phyloP scores from a whole-genome alignment of 495 filamentous ascomycete genomes.

The Opeltia flavorubescens region DNA sequence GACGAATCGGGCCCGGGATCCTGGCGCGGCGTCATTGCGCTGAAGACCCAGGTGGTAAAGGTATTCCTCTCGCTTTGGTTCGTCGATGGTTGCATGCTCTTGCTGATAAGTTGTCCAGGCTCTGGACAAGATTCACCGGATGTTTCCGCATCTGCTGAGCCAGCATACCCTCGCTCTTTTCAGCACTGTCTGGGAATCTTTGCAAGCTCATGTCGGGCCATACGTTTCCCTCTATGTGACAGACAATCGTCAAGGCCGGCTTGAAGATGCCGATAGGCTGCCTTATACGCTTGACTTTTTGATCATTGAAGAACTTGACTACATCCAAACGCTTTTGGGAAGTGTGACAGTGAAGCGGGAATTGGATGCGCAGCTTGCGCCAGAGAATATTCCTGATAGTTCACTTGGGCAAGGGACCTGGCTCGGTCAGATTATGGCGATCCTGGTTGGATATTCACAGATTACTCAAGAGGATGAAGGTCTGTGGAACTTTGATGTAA shows the following conservation, averaged over 20 bases:
- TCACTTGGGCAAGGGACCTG: conserved; percentile 31
- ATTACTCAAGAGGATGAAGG: conserved; percentile 87
- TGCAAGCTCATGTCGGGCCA: conserved; percentile 50
- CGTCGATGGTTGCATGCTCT: conserved; percentile 3
- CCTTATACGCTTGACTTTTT: conserved; percentile 92
- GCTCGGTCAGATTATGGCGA: conserved; percentile 68
- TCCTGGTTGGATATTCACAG: conserved; percentile 75
- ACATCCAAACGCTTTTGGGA: conserved; percentile 74
- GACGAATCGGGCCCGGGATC: conserved; percentile 26
- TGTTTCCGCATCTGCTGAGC: conserved; percentile 70
- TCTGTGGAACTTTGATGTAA: conserved; percentile 92
- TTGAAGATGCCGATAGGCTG: conserved; percentile 84
- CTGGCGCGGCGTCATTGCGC: conserved; percentile 64
- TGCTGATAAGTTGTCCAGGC: conserved; percentile 34
- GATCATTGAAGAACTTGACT: conserved; percentile 82
- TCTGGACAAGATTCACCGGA: conserved; percentile 70
- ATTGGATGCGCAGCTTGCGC: conserved; percentile 53
- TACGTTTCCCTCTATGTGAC: conserved; percentile 76
- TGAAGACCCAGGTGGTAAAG: conserved; percentile 84
- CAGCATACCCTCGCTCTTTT: conserved; percentile 70
- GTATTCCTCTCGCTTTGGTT: conserved; percentile 22
- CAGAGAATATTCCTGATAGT: conserved; percentile 39
- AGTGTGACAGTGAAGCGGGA: conserved; percentile 76
- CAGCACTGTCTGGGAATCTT: conserved; percentile 71
- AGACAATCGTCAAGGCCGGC: conserved; percentile 66